A percentile compares a stretch with the other conserved stretches of the same genome.
Conservation (phyloP, 2,329 filamentous ascomycete genomes). For the Xylariaceae sp. region DNA sequence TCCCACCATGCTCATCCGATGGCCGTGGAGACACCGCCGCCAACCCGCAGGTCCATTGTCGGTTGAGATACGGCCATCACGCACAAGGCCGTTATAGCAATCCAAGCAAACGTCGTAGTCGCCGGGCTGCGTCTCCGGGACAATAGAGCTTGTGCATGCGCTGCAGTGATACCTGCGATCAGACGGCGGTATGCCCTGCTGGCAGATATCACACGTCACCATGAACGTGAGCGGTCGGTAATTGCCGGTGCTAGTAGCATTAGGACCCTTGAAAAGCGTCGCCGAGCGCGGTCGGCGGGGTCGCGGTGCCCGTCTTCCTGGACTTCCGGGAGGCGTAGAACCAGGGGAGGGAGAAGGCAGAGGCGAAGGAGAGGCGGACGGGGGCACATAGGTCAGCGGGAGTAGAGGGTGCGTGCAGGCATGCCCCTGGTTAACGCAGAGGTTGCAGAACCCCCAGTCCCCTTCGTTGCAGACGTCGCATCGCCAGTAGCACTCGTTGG, state of each 20-base stretch:
- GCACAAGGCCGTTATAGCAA: conserved; percentile 69
- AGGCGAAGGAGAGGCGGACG: conserved; percentile 25
- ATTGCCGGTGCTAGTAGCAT: conserved; percentile 44
- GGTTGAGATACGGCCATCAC: conserved; percentile 59
- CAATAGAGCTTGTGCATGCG: conserved; percentile 56
- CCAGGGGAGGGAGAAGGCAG: conserved; percentile 29
- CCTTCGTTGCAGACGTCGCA: conserved; percentile 84
- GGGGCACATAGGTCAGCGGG: conserved; percentile 62
- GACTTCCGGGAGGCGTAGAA: conserved; percentile 36
- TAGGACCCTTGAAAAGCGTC: conserved; percentile 45
- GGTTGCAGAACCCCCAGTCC: conserved; percentile 91
- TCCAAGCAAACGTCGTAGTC: conserved; percentile 80
- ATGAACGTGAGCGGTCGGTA: conserved; percentile 69
- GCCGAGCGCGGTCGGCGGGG: conserved; percentile 43
- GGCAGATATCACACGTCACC: conserved; percentile 76
- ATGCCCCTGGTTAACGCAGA: conserved; percentile 76
- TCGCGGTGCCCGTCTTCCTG: conserved; percentile 5
- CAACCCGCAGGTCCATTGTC: conserved; percentile 79
- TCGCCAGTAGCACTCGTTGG: conserved; percentile 85
- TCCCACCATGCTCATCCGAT: conserved; percentile 78
- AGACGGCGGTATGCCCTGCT: conserved; percentile 63
- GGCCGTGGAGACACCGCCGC: conserved; percentile 74
- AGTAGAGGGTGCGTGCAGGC: conserved; percentile 79
- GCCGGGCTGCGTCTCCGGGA: conserved; percentile 50
- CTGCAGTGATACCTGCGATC: conserved; percentile 76